Conservation (phyloP, 164 flowering plant species). For the Piper longum region DNA sequence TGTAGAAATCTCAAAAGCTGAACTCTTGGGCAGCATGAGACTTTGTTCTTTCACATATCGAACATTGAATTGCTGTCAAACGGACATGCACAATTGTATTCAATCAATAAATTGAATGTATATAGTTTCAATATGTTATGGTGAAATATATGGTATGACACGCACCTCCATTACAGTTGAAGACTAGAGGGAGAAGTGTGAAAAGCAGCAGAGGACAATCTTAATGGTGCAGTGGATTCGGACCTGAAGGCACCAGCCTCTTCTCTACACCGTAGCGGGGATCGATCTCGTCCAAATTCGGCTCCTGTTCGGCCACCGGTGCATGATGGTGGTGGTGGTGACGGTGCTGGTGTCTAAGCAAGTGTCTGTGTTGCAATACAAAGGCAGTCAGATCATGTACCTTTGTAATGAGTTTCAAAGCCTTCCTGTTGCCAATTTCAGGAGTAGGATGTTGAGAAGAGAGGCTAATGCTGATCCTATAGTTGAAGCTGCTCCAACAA, state of each 20-base stretch:
- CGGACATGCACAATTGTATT: conserved; percentile 3
- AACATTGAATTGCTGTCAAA: background rate
- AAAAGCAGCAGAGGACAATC: background rate
- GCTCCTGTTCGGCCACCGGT: background rate
- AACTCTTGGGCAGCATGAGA: no score
- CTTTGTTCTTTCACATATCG: no score
- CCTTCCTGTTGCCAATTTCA: background rate
- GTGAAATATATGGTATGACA: background rate
- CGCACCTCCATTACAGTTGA: background rate
- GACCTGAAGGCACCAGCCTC: background rate
- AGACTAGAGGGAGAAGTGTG: background rate
- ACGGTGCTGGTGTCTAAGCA: background rate
- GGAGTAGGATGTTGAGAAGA: background rate
- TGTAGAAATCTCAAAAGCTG: no score
- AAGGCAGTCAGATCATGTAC: background rate
- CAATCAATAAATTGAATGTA: background rate
- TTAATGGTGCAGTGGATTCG: background rate
- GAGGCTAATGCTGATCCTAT: background rate
- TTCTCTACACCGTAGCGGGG: background rate
- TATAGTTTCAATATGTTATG: background rate
- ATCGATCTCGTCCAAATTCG: background rate
- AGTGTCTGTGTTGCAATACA: background rate
- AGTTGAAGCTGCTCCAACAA: background rate
- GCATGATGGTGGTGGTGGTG: background rate
- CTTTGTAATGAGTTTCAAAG: background rate